Conservation (phyloP, 73 alveolate genomes). For the Tetrahymena malaccensis region DNA sequence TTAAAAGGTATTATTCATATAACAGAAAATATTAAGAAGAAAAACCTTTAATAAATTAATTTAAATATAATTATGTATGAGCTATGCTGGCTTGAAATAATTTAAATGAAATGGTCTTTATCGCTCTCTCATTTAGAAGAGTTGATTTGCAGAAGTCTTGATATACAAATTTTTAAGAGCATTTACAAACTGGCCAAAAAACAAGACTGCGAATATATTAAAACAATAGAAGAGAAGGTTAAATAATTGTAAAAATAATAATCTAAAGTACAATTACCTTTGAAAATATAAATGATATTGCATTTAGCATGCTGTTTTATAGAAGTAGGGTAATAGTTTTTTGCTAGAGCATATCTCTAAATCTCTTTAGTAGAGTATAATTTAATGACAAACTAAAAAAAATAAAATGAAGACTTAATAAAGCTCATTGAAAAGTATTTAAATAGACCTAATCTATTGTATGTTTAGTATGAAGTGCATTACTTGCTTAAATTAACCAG, state of each 20-base stretch:
- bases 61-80: not conserved
- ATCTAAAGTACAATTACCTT: not conserved
- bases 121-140: not conserved
- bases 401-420: not conserved
- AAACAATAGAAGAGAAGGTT: not conserved
- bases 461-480: not conserved
- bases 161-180: not conserved
- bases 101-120: not conserved
- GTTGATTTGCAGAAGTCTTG: not conserved
- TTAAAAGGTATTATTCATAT: not conserved
- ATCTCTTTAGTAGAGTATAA: not conserved
- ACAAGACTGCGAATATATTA: not conserved
- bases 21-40: not conserved
- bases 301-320: not conserved
- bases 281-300: not conserved
- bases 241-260: not conserved
- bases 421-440: not conserved
- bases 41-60: not conserved
- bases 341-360: not conserved
- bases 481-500: not conserved
- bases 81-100: not conserved
- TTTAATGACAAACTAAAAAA: not conserved
- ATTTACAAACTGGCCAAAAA: not conserved
- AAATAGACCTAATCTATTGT: not conserved
- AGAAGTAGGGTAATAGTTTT: not conserved